Percentiles rank a stretch among this genome's conserved stretches.
These are phyloP conservation scores for Trichosporon coremiiforme DNA, from an alignment of 1,284 basidiomycete species.

Conservation along the genomic window DNA sequence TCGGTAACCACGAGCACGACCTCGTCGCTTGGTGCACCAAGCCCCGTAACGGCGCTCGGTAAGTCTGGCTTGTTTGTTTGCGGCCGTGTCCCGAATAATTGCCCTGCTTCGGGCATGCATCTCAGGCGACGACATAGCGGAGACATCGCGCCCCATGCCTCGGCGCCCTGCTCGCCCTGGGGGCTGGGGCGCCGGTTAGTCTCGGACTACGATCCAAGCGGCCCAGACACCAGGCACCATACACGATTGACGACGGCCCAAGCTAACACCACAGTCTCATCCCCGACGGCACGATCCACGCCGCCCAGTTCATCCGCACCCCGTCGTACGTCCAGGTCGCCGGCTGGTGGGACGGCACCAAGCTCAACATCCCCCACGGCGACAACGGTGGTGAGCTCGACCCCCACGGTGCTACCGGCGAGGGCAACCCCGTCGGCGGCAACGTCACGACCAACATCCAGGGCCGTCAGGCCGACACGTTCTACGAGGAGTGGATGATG, in stretches of 20 bases:
- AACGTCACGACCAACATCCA: conserved; percentile 58
- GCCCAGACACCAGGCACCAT: background rate
- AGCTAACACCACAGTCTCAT: conserved; percentile 42
- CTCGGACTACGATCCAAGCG: background rate
- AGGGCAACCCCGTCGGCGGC: conserved; percentile 61
- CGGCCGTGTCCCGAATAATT: background rate
- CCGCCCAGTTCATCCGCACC: conserved; percentile 53
- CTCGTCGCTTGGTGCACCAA: conserved; percentile 53
- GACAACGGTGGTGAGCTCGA: conserved; percentile 60
- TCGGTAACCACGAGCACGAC: conserved; percentile 50
- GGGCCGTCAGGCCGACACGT: conserved; percentile 21
- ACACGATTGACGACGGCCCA: background rate
- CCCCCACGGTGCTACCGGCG: conserved; percentile 58
- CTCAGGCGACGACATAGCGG: background rate
- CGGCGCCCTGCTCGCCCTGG: background rate
- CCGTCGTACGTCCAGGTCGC: conserved; percentile 58
- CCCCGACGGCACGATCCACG: conserved; percentile 52
- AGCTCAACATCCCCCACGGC: conserved; percentile 52
- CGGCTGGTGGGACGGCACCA: conserved; percentile 57
- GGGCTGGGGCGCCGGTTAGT: background rate
- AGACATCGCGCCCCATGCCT: background rate
- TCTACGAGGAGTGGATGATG: conserved; percentile 61
- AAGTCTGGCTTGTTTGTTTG: conserved; percentile 22
- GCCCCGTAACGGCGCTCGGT: conserved; percentile 45
- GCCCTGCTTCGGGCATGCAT: background rate